Conservation (phyloP, 2,329 filamentous ascomycete species). For the Thelonectria discophora region DNA sequence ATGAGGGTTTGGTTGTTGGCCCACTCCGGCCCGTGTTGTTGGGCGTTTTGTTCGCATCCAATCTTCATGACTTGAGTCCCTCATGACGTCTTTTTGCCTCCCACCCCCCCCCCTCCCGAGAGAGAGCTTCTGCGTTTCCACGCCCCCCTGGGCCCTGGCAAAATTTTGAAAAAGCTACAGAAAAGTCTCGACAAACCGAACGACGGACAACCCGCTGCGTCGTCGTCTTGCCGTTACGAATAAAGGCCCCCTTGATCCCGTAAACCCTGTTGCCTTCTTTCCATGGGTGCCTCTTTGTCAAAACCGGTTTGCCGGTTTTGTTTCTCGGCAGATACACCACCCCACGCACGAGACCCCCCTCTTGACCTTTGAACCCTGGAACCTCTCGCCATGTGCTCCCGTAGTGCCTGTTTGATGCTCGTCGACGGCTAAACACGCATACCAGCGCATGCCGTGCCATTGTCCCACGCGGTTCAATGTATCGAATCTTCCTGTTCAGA, state of each 20-base stretch:
- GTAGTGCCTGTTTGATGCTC: background rate
- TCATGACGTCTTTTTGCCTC: background rate
- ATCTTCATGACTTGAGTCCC: conserved; percentile 2
- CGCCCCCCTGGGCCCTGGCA: background rate
- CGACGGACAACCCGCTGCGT: background rate
- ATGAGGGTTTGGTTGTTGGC: conserved; percentile 16
- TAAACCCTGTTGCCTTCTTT: background rate
- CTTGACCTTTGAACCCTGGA: background rate
- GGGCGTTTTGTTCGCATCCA: no score
- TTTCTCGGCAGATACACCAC: background rate
- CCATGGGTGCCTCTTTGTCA: background rate
- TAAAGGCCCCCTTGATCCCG: background rate
- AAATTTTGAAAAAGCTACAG: background rate
- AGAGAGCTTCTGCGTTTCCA: background rate
- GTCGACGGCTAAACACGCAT: conserved; percentile 15
- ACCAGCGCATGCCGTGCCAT: conserved; percentile 2
- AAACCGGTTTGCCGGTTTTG: background rate
- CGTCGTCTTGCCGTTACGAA: background rate
- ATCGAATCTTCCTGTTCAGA: background rate
- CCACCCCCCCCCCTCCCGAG: background rate
- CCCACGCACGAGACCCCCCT: background rate
- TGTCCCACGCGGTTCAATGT: background rate
- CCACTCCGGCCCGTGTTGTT: conserved; percentile 15
- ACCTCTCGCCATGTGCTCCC: background rate
- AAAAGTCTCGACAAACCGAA: background rate